A percentile compares a stretch with the other conserved stretches of the same genome.
These are phyloP conservation scores for Raphidocelis subcapitata DNA, from an alignment of 139 green algal genomes.

Conservation along the genomic window DNA sequence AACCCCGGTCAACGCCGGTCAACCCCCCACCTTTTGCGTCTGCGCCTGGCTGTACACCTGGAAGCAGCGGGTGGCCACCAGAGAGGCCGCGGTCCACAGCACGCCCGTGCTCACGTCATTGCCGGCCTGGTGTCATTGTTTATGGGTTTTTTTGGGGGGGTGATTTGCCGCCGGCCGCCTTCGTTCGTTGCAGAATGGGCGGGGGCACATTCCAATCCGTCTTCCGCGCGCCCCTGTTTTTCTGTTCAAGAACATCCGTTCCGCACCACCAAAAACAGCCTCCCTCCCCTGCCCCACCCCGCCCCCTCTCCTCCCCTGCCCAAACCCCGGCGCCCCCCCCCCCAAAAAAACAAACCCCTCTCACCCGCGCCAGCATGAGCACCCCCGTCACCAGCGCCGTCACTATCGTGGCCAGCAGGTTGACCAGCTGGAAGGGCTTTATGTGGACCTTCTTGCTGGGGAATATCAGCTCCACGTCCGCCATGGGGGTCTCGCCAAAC, in stretches of 20 bases:
- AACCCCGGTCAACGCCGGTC: too few species aligned
- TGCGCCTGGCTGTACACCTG: constrained; percentile 34
- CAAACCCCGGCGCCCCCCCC: too few species aligned
- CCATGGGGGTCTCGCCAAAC: constrained; percentile 74
- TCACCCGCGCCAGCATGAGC: constrained; percentile 34
- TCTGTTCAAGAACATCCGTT: too few species aligned
- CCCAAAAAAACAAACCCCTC: too few species aligned
- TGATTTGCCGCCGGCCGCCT: too few species aligned
- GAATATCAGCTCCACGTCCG: constrained; percentile 82
- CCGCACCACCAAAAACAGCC: too few species aligned
- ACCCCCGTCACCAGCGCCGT: constrained; percentile 11
- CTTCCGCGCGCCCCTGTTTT: too few species aligned
- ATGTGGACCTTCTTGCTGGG: constrained; percentile 63
- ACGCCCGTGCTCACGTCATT: constrained; percentile 29
- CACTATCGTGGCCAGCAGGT: constrained; percentile 15
- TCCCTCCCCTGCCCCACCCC: too few species aligned
- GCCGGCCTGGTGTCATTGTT: too few species aligned
- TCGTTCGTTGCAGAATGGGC: too few species aligned
- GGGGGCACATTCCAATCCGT: too few species aligned
- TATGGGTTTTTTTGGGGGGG: constrained; percentile 2
- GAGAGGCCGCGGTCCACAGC: constrained; percentile 18
- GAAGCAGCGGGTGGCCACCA: constrained; percentile 32
- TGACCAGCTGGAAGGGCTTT: constrained; percentile 32
- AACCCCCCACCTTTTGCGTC: constrained; percentile 42
- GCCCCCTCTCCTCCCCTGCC: too few species aligned